These are phyloP conservation scores for Colletotrichum spaethianum DNA, from an alignment of 2,329 filamentous ascomycete genomes.

Conservation along the genomic window DNA sequence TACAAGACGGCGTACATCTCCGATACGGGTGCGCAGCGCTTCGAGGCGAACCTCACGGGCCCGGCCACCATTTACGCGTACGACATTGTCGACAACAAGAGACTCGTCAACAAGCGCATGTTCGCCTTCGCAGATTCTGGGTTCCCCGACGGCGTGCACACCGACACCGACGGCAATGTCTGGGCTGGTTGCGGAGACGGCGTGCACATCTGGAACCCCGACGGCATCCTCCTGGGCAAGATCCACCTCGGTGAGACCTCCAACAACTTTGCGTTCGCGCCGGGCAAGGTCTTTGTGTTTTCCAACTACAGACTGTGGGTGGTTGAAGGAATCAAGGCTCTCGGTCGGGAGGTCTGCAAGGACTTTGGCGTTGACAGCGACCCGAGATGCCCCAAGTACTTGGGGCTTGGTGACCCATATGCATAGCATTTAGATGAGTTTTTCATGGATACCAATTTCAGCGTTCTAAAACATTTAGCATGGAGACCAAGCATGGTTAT, in stretches of 20 bases:
- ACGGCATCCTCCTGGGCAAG: slow-evolving; percentile 61
- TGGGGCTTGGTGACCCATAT: not conserved
- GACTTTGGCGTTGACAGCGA: slow-evolving; percentile 43
- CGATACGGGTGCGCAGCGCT: slow-evolving; percentile 51
- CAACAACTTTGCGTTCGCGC: slow-evolving; percentile 64
- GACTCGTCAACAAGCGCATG: slow-evolving; percentile 57
- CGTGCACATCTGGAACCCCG: slow-evolving; percentile 62
- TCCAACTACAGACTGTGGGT: slow-evolving; percentile 61
- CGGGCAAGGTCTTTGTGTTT: slow-evolving; percentile 60
- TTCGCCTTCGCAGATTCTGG: slow-evolving; percentile 65
- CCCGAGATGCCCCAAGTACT: slow-evolving; percentile 20
- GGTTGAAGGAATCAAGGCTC: slow-evolving; percentile 37
- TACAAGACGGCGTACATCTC: slow-evolving; percentile 61
- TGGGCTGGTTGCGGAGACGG: slow-evolving; percentile 65
- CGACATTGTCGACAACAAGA: slow-evolving; percentile 31
- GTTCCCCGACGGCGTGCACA: slow-evolving; percentile 63
- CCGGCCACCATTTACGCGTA: slow-evolving; percentile 38
- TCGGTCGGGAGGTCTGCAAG: slow-evolving; percentile 44
- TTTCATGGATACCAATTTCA: not conserved
- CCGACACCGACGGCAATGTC: slow-evolving; percentile 62
- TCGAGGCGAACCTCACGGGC: slow-evolving; percentile 16
- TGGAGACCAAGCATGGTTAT: too few species aligned
- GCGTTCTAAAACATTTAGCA: not conserved
- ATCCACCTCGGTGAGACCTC: slow-evolving; percentile 58
- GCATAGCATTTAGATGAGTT: not conserved